These are phyloP conservation scores for Fusarium sacchari DNA, from an alignment of 2,329 filamentous ascomycete species.

Conservation along the genomic window DNA sequence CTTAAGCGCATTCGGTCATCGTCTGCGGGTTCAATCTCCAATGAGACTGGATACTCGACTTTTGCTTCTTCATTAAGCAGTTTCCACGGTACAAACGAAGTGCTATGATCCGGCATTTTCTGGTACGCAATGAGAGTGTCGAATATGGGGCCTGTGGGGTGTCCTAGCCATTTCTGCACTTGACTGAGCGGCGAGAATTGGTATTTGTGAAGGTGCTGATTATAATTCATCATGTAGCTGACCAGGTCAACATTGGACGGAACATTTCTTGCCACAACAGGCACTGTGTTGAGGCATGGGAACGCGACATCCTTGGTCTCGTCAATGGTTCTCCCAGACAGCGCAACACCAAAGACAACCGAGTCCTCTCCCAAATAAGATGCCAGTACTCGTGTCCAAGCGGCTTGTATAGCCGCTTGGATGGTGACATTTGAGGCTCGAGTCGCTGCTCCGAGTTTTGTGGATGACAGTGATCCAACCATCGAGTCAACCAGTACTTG, in stretches of 20 bases:
- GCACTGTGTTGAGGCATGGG: constrained; percentile 85
- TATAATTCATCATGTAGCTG: constrained; percentile 71
- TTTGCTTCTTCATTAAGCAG: constrained; percentile 72
- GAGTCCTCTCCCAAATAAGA: constrained; percentile 79
- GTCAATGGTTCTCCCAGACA: constrained; percentile 77
- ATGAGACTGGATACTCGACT: constrained; percentile 81
- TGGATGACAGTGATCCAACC: constrained; percentile 52
- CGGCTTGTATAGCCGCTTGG: constrained; percentile 78
- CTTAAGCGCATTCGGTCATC: constrained; percentile 65
- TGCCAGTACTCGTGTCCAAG: constrained; percentile 80
- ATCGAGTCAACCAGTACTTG: constrained; percentile 48
- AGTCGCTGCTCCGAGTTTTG: constrained; percentile 65
- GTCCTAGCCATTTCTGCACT: constrained; percentile 77
- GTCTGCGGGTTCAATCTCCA: constrained; percentile 74
- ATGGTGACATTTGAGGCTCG: constrained; percentile 72
- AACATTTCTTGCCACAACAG: constrained; percentile 69
- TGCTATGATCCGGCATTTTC: constrained; percentile 56
- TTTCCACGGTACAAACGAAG: constrained; percentile 61
- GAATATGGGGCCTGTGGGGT: constrained; percentile 74
- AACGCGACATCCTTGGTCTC: constrained; percentile 71
- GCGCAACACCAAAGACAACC: constrained; percentile 81
- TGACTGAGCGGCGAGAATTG: constrained; percentile 77
- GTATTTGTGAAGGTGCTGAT: constrained; percentile 71
- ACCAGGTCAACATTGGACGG: constrained; percentile 68
- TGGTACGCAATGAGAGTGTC: constrained; percentile 90